These are phyloP conservation scores for Artemisia annua DNA, from an alignment of 129 eudicot genomes.

Conservation along the genomic window DNA sequence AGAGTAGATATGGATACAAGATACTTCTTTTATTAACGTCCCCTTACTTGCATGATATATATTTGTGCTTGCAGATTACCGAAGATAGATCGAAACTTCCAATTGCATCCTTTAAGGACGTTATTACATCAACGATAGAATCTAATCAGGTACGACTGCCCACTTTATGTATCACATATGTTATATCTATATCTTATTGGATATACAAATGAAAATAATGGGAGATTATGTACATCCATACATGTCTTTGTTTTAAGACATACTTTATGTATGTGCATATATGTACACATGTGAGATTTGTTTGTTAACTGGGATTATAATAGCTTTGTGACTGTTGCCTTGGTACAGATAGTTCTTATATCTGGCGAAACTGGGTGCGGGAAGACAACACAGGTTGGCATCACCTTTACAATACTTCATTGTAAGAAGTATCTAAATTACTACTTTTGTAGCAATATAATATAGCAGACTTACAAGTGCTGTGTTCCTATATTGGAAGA, in stretches of 20 bases:
- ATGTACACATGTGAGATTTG: background rate
- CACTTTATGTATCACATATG: background rate
- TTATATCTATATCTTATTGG: constrained; percentile 13
- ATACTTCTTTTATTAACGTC: constrained; percentile 1
- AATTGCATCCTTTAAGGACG: constrained; percentile 71
- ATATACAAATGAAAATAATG: constrained; percentile 3
- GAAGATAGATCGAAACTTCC: constrained; percentile 85
- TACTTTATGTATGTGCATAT: background rate
- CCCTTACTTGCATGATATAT: background rate
- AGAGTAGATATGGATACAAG: background rate
- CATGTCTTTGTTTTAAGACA: background rate
- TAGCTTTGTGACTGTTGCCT: constrained; percentile 6
- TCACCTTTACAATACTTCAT: background rate
- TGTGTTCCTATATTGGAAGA: no score
- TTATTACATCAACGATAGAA: constrained; percentile 64
- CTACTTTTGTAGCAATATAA: no score
- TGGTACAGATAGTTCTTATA: constrained; percentile 79
- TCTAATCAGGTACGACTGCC: constrained; percentile 66
- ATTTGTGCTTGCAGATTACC: constrained; percentile 48
- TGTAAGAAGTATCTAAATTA: no score
- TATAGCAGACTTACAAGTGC: no score
- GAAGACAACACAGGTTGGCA: constrained; percentile 90
- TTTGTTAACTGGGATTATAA: no score
- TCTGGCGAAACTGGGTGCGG: constrained; percentile 99
- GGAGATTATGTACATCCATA: background rate